Base-by-base conservation (phyloP, 2,329 filamentous ascomycete species). In the Sporothrix brasiliensis region DNA sequence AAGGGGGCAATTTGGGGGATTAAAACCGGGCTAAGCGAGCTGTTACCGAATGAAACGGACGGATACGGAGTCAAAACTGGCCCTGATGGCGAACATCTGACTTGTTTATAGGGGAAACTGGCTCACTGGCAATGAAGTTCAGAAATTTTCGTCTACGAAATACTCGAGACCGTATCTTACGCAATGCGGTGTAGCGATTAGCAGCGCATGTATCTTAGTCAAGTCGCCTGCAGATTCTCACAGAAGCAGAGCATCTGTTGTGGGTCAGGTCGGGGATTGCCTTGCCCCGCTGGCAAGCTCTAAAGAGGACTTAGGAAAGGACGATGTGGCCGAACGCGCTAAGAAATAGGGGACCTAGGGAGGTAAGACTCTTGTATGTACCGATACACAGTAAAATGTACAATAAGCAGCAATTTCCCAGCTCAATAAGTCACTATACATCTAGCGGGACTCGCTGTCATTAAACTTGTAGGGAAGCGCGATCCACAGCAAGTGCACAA, bases 401-500 rank as follows among this genome's bases (percentile, higher is more conserved):
- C 30, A 54, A 30, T 30, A 4, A 19, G 4, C 24, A 27, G 24
- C 9, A 34, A 58, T 16, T 10, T n/a, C 1, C 2, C 14, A 24
- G 5, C 27, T 3, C 10, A 27, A 27, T 14, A 58, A 21, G 66
- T 68, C 47, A 9, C 24, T 58, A 3, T 68, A 68, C 67, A 39
- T 30, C 2, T 3, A 19, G 0, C n/a, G 21, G 16, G n/a, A 39
- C 47, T 14, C 47, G 21, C 47, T 54, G 68, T 69, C 49, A 69
- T 69, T 69, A 53, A 69, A 69, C 47, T 30, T 63, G 58, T 60
- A 19, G 41, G 30, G 34, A 52, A 60, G 27, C 56, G 67, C 47
- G 68, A 65, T 65, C 56, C 68, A 69, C 68, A 44, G 58, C 68
- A 54, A 16, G 39, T 52, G 56, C 56, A 54, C 68, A 63, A 65